A percentile compares a stretch with the other conserved stretches of the same genome.
These are phyloP conservation scores for Aphanocladium album DNA, from an alignment of 2,329 filamentous ascomycete genomes.

Conservation along the genomic window DNA sequence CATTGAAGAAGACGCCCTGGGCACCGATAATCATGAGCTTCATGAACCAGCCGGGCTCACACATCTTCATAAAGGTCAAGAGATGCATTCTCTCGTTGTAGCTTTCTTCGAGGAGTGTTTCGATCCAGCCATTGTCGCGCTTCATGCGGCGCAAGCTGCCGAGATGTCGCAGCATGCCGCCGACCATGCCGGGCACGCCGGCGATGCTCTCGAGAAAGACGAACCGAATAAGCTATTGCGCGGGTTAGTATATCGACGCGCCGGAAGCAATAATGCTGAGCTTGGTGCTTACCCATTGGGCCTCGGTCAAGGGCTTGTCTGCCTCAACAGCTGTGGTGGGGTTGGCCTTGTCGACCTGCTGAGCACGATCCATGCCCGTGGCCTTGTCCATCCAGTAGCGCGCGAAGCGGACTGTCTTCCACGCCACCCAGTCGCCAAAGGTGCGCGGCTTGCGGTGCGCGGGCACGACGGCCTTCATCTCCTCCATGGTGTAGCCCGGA, in stretches of 20 bases:
- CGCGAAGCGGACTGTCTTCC: conserved; percentile 68
- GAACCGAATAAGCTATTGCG: conserved; percentile 64
- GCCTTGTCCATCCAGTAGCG: conserved; percentile 76
- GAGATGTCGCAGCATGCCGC: conserved; percentile 87
- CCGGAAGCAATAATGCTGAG: background rate
- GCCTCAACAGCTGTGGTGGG: conserved; percentile 51
- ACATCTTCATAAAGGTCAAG: conserved; percentile 88
- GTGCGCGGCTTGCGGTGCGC: conserved; percentile 72
- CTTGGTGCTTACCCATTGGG: conserved; percentile 62
- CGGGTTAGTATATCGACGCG: background rate
- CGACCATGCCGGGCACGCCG: conserved; percentile 95
- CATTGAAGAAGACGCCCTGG: conserved; percentile 96
- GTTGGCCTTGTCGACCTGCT: conserved; percentile 57
- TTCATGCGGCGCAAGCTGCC: conserved; percentile 79
- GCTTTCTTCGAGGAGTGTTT: conserved; percentile 81
- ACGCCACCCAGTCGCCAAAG: conserved; percentile 72
- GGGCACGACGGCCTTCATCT: conserved; percentile 70
- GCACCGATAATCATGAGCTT: conserved; percentile 84
- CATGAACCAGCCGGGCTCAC: conserved; percentile 74
- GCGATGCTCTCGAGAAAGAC: conserved; percentile 94
- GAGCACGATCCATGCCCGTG: conserved; percentile 68
- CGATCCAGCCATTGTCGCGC: conserved; percentile 95
- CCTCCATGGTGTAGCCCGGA: conserved; percentile 68
- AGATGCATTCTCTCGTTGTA: conserved; percentile 95
- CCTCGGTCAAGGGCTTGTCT: conserved; percentile 65